phyloP scores from a whole-genome alignment of 2,329 filamentous ascomycete genomes.

The Aspergillus neoniger region DNA sequence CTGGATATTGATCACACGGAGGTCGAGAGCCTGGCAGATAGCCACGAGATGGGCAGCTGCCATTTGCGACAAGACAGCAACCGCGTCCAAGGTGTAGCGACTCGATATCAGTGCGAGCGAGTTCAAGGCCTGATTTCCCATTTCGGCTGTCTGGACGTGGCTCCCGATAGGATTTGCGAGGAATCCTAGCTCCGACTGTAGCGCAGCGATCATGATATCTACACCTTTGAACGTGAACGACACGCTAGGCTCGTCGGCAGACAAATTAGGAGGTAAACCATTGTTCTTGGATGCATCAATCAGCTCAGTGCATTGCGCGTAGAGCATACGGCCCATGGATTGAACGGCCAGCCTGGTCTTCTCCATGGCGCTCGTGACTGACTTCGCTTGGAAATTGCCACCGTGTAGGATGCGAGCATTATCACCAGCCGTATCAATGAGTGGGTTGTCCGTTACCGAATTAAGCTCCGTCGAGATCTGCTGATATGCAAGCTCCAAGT shows the following conservation, averaged over 20 bases:
- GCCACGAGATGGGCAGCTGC: conserved; percentile 4
- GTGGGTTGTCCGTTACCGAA: conserved; percentile 2
- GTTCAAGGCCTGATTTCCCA: conserved; percentile 8
- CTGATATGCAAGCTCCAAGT: conserved; percentile 57
- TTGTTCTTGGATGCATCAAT: conserved; percentile 60
- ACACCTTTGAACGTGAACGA: conserved; percentile 3
- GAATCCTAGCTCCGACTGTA: conserved; percentile 4
- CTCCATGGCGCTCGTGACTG: conserved; percentile 65
- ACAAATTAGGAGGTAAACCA: conserved; percentile 64
- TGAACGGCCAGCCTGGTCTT: conserved; percentile 55
- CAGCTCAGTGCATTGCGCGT: conserved; percentile 62
- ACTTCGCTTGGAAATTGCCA: conserved; percentile 67
- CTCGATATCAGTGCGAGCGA: conserved; percentile 3
- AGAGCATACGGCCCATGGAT: conserved; percentile 62
- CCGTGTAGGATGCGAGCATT: conserved; percentile 55
- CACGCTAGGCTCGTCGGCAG: conserved; percentile 1
- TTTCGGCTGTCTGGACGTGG: conserved; percentile 7
- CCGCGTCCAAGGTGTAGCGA: not conserved
- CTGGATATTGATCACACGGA: not conserved
- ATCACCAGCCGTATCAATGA: not conserved
- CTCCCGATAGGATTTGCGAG: conserved; percentile 3
- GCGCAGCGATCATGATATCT: conserved; percentile 1
- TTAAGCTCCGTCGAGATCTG: conserved; percentile 58
- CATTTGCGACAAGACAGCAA: not conserved
- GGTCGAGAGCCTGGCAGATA: conserved; percentile 6